Evolutionary conservation across 306 rosid genomes (phyloP), one percentile per base, ranked within the genome.

Genomic region (Sicyos edulis): DNA sequence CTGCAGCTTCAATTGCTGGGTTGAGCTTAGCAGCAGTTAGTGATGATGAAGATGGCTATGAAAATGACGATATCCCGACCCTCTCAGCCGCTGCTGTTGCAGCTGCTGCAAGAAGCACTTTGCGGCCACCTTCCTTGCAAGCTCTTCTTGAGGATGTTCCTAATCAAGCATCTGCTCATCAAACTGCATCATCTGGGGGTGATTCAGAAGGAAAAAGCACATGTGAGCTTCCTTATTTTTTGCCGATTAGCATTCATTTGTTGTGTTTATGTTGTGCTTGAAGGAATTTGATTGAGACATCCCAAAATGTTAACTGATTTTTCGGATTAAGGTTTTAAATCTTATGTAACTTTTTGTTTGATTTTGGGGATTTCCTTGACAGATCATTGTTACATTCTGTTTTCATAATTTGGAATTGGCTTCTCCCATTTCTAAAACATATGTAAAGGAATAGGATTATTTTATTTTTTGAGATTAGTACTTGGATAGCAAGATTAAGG

Each of bases 41-140:
- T 75, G 99, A 95, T n/a, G 97, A 91, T 32, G 99, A 95, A 70
- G 92, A 89, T 83, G 91, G 86, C 77, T 73, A n/a, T 74, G 95
- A 82, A 44, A 82, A 19, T 57, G 92, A 83, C 74, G 85, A 91
- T 82, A 81, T 58, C 72, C 90, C 96, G 4, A 88, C 63, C 78
- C 80, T 95, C 71, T 91, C 99, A 62, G 96, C 96, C 3, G 96
- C 92, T 74, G 90, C 77, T 77, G 96, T 90, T 78, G 98, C 97
- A 72, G 97, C 97, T 59, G 91, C 96, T 77, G 92, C 97, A 54
- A 95, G 99, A 82, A 91, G 96, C 79, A 87, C 97, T 68, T 81
- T 91, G 82, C 95, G 96, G 44, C 96, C 99, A 3, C 97, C 97
- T 37, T 95, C 99, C 71, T 86, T 95, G 87, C 97, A 95, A 80